phyloP scores from a whole-genome alignment of 306 rosid genomes.

The Ormosia emarginata region DNA sequence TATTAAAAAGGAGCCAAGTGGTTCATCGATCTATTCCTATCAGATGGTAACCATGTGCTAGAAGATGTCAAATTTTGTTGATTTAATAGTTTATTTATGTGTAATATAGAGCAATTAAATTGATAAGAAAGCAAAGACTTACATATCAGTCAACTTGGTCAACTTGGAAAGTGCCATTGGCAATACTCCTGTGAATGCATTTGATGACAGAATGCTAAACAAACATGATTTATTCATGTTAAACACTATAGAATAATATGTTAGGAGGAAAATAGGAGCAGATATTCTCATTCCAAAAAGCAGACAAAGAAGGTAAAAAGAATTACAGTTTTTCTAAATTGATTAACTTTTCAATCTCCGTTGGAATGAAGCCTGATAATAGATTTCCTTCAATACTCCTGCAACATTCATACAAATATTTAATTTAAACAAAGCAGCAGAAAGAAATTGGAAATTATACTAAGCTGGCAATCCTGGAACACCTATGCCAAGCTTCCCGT shows the following conservation, averaged over 20 bases:
- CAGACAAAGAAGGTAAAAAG: not conserved
- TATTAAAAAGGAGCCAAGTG: not conserved
- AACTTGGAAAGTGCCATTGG: slow-evolving; percentile 63
- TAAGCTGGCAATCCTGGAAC: not conserved
- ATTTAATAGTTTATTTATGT: not conserved
- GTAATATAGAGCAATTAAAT: not conserved
- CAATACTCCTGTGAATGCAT: slow-evolving; percentile 75
- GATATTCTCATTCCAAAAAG: slow-evolving; percentile 3
- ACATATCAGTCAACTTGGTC: slow-evolving; percentile 81
- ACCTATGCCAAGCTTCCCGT: not conserved
- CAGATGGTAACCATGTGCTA: not conserved
- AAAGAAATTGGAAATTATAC: slow-evolving; percentile 1
- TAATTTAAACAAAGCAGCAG: not conserved
- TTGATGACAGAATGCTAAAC: slow-evolving; percentile 65
- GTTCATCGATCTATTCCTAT: not conserved
- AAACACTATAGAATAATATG: slow-evolving; percentile 2
- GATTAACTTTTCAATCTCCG: slow-evolving; percentile 59
- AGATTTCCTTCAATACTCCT: slow-evolving; percentile 89
- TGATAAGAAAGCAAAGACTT: slow-evolving; percentile 33
- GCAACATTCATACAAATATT: slow-evolving; percentile 27
- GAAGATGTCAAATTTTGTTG: slow-evolving; percentile 5
- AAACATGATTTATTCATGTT: slow-evolving; percentile 23
- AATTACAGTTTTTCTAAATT: slow-evolving; percentile 70
- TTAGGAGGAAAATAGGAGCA: not conserved
- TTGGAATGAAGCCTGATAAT: slow-evolving; percentile 66